Evolutionary conservation across 495 filamentous ascomycete species (phyloP), one percentile per base, ranked within the genome.

Genomic region (Apiosordaria backusii): DNA sequence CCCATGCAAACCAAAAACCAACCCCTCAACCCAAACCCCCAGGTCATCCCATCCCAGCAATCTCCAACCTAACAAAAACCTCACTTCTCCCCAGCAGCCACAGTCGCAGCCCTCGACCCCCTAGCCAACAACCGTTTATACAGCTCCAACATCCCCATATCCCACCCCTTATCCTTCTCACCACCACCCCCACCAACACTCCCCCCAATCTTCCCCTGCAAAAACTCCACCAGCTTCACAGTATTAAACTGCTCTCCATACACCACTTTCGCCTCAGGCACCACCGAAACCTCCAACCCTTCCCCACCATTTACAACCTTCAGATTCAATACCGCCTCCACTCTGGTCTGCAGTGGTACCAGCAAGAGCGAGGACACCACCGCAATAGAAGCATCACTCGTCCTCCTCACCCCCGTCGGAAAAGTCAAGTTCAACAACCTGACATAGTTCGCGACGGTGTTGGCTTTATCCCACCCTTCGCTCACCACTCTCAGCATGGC

Each of bases 191-290:
- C 63, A 18, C 53, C 23, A 4, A 78, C 72, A 9, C 35, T 60
- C 59, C 71, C 70, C 18, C 84, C 83, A 54, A 87, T 72, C 65
- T 77, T 82, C 29, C 73, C 76, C 25, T 75, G 68, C 54, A 90
- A 69, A 66, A 88, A 90, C 59, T 88, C 86, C 26, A 65, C 65
- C 80, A 92, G 87, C 71, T 88, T 89, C 22, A 77, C 81, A 71
- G 81, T 82, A 59, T 86, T 87, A 67, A 89, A 89, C 63, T 76
- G 77, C 72, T 91, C 88, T 1, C 89, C 89, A 75, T 92, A 92
- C 6, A 86, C 81, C 2, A 90, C 84, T 60, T 73, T 76, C 1
- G 82, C 88, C 40, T 74, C 77, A 1, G 80, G 80, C 24, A 64
- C 61, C 6, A 85, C 74, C 0, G 70, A 74, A n/a, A 86, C 79